A percentile compares a stretch with the other conserved stretches of the same genome.
phyloP scores from a whole-genome alignment of 306 rosid species.

The Ceratonia siliqua region DNA sequence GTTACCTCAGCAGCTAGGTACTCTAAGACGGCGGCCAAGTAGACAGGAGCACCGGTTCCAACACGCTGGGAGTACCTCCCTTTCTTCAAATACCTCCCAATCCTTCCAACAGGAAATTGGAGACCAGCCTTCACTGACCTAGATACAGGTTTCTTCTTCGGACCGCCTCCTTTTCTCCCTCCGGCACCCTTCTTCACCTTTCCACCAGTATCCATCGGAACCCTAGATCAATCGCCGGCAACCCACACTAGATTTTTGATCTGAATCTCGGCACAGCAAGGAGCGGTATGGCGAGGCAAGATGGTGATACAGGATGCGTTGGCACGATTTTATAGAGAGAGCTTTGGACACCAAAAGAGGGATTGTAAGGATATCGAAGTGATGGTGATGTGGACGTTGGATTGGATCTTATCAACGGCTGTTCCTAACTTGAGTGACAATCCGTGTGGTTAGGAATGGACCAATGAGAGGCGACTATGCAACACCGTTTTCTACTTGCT shows the following conservation, averaged over 20 bases:
- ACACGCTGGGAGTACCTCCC: constrained; percentile 68
- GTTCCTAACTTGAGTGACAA: not conserved
- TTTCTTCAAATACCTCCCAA: constrained; percentile 60
- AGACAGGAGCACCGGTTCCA: constrained; percentile 65
- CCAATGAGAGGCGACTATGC: constrained; percentile 41
- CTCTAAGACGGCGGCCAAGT: constrained; percentile 70
- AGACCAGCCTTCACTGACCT: constrained; percentile 70
- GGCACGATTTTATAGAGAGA: constrained; percentile 32
- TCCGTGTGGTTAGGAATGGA: constrained; percentile 39
- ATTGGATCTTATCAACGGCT: constrained; percentile 49
- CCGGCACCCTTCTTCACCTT: constrained; percentile 56
- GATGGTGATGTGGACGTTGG: constrained; percentile 33
- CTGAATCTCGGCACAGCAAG: no score
- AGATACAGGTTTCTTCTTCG: constrained; percentile 61
- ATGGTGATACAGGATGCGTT: not conserved
- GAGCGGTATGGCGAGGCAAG: not conserved
- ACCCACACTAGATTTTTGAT: not conserved
- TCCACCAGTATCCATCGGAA: constrained; percentile 53
- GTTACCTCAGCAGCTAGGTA: constrained; percentile 73
- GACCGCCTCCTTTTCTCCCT: constrained; percentile 55
- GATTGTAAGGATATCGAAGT: not conserved
- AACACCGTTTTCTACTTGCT: not conserved
- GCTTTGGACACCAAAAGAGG: not conserved
- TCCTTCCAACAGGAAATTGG: constrained; percentile 76
- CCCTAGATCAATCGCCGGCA: not conserved